A percentile compares a stretch with the other conserved stretches of the same genome.
These are phyloP conservation scores for Xylariaceae sp. DNA, from an alignment of 2,329 filamentous ascomycete species.

Conservation along the genomic window DNA sequence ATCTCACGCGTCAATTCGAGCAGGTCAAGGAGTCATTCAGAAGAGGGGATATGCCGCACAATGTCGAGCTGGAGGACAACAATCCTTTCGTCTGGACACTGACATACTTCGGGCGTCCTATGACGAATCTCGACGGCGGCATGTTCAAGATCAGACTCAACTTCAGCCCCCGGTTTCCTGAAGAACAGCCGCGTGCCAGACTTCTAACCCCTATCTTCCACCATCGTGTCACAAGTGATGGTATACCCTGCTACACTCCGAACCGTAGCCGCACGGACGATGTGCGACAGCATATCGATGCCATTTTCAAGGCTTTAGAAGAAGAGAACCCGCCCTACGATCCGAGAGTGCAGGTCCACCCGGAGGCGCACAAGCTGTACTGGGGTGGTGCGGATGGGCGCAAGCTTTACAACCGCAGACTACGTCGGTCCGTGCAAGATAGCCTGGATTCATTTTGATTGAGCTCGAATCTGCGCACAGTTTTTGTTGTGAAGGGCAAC, in stretches of 20 bases:
- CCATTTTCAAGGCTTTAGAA: slow-evolving; percentile 78
- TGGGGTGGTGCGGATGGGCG: slow-evolving; percentile 80
- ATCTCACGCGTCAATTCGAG: slow-evolving; percentile 79
- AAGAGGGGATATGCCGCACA: slow-evolving; percentile 66
- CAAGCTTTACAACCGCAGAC: slow-evolving; percentile 77
- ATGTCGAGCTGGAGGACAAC: slow-evolving; percentile 70
- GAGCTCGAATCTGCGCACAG: neutral
- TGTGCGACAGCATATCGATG: slow-evolving; percentile 77
- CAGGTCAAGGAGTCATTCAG: slow-evolving; percentile 77
- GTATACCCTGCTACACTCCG: slow-evolving; percentile 79
- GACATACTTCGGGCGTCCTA: slow-evolving; percentile 86
- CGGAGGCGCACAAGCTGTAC: slow-evolving; percentile 79
- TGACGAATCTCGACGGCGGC: slow-evolving; percentile 90
- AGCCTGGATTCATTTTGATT: slow-evolving; percentile 57
- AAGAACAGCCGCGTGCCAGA: slow-evolving; percentile 80
- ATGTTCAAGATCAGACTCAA: slow-evolving; percentile 78
- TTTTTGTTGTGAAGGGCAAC: slow-evolving; percentile 4
- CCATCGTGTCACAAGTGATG: slow-evolving; percentile 76
- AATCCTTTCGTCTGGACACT: slow-evolving; percentile 90
- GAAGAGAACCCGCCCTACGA: slow-evolving; percentile 88
- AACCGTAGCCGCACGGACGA: slow-evolving; percentile 64
- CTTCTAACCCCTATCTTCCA: slow-evolving; percentile 85
- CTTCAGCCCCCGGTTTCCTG: slow-evolving; percentile 82
- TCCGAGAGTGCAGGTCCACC: slow-evolving; percentile 81
- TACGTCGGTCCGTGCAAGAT: slow-evolving; percentile 73